These are phyloP conservation scores for Priceomyces melissophilus DNA, from an alignment of 805 yeast genomes.

Conservation along the genomic window DNA sequence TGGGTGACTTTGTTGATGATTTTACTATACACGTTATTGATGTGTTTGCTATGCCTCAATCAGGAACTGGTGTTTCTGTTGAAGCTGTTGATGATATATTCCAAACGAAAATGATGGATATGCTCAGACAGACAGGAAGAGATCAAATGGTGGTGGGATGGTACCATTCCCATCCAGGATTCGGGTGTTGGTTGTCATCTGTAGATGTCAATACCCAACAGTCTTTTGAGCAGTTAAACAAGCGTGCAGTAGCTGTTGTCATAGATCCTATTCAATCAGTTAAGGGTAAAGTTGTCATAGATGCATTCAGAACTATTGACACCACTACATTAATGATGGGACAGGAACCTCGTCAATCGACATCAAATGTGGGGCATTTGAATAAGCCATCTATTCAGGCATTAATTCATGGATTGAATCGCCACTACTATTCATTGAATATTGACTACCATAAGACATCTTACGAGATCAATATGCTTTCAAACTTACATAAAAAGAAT, in stretches of 20 bases:
- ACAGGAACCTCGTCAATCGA: slow-evolving; percentile 96
- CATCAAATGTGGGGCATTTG: slow-evolving; percentile 91
- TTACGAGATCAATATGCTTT: slow-evolving; percentile 87
- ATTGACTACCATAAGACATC: slow-evolving; percentile 92
- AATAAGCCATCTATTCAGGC: slow-evolving; percentile 97
- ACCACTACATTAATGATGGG: slow-evolving; percentile 88
- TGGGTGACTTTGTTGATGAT: slow-evolving; percentile 97
- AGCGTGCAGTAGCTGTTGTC: slow-evolving; percentile 96
- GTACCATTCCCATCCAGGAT: slow-evolving; percentile 99
- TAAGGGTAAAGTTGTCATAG: slow-evolving; percentile 97
- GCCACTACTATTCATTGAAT: slow-evolving; percentile 93
- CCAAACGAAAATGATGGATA: slow-evolving; percentile 99
- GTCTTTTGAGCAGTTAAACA: slow-evolving; percentile 92
- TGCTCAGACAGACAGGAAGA: slow-evolving; percentile 98
- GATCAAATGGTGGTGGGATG: slow-evolving; percentile 99
- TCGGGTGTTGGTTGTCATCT: slow-evolving; percentile 98
- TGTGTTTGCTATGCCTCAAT: slow-evolving; percentile 99
- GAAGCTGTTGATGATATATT: slow-evolving; percentile 99
- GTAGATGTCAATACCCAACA: slow-evolving; percentile 98
- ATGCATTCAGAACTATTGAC: slow-evolving; percentile 93
- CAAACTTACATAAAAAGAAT: slow-evolving; percentile 88
- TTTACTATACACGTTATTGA: slow-evolving; percentile 96
- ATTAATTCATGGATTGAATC: slow-evolving; percentile 91
- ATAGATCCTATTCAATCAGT: slow-evolving; percentile 98
- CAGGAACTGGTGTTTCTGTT: slow-evolving; percentile 97